These are phyloP conservation scores for Russula virescens DNA, from an alignment of 768 basidiomycete genomes.

Conservation along the genomic window DNA sequence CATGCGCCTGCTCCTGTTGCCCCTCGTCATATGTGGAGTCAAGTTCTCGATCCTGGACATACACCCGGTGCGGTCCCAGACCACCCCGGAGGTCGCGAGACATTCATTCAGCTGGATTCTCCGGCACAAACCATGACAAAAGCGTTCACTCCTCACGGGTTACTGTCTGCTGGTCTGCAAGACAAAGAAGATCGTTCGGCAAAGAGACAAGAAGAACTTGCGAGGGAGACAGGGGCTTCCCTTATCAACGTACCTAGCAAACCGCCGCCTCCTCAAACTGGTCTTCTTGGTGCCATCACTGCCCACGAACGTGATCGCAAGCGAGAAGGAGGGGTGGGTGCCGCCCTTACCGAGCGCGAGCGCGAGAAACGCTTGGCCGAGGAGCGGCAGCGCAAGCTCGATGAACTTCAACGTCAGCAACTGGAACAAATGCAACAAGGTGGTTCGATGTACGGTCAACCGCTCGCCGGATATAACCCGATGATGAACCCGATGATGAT, in stretches of 20 bases:
- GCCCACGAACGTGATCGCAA: slow-evolving; percentile 92
- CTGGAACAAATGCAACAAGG: slow-evolving; percentile 85
- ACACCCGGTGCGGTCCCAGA: slow-evolving; percentile 38
- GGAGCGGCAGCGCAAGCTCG: slow-evolving; percentile 87
- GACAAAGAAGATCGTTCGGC: slow-evolving; percentile 96
- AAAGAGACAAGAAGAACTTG: slow-evolving; percentile 89
- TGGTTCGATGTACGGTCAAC: slow-evolving; percentile 61
- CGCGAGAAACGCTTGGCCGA: slow-evolving; percentile 89
- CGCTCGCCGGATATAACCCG: slow-evolving; percentile 48
- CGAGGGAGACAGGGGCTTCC: slow-evolving; percentile 85
- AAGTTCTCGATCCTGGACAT: slow-evolving; percentile 70
- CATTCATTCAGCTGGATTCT: slow-evolving; percentile 72
- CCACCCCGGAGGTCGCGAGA: slow-evolving; percentile 38
- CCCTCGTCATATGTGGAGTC: slow-evolving; percentile 80
- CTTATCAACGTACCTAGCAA: slow-evolving; percentile 95
- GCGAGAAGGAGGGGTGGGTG: slow-evolving; percentile 92
- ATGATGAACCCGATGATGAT: slow-evolving; percentile 78
- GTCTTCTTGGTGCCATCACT: slow-evolving; percentile 92
- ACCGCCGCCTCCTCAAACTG: slow-evolving; percentile 91
- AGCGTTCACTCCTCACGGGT: slow-evolving; percentile 90
- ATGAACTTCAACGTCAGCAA: slow-evolving; percentile 85
- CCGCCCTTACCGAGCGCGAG: slow-evolving; percentile 91
- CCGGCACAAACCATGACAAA: slow-evolving; percentile 76
- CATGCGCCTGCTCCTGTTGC: slow-evolving; percentile 33
- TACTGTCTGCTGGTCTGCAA: slow-evolving; percentile 91